A percentile compares a stretch with the other conserved stretches of the same genome.
Conservation (phyloP, 192 early-diverging fungal genomes). For the Allomyces arbusculus region DNA sequence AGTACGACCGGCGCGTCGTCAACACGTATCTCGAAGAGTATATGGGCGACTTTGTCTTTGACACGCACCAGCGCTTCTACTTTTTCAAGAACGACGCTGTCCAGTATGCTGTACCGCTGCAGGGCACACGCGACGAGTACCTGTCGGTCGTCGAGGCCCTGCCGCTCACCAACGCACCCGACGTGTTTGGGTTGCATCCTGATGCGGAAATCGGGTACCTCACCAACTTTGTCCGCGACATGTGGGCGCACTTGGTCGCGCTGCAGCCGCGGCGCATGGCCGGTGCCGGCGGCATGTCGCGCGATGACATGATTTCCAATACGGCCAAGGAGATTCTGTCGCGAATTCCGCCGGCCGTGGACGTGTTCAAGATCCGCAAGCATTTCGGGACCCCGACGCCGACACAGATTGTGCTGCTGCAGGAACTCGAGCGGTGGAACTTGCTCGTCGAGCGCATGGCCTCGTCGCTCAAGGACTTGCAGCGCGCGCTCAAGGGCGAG, state of each 20-base stretch:
- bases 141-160: slow-evolving; percentile 66
- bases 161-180: slow-evolving; percentile 84
- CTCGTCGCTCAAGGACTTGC: slow-evolving; percentile 39
- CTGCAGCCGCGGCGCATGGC: slow-evolving; percentile 35
- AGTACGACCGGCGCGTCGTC: slow-evolving; percentile 66
- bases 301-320: slow-evolving; percentile 36
- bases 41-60: slow-evolving; percentile 58
- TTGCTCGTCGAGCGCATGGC: slow-evolving; percentile 44
- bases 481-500: slow-evolving; percentile 62
- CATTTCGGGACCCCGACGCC: slow-evolving; percentile 55
- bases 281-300: slow-evolving; percentile 34
- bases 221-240: slow-evolving; percentile 51
- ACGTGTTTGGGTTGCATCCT: slow-evolving; percentile 83
- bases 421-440: slow-evolving; percentile 30
- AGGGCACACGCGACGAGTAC: slow-evolving; percentile 62
- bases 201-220: slow-evolving; percentile 83
- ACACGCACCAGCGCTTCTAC: slow-evolving; percentile 42
- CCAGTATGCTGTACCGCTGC: slow-evolving; percentile 56
- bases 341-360: slow-evolving; percentile 27
- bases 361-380: slow-evolving; percentile 9
- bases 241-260: slow-evolving; percentile 38
- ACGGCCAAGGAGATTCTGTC: slow-evolving; percentile 36
- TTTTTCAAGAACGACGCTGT: slow-evolving; percentile 53
- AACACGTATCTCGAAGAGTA: slow-evolving; percentile 64
- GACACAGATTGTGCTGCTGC: slow-evolving; percentile 55